phyloP scores from a whole-genome alignment of 495 filamentous ascomycete species.

The Pseudomonodictys pantanalensis region DNA sequence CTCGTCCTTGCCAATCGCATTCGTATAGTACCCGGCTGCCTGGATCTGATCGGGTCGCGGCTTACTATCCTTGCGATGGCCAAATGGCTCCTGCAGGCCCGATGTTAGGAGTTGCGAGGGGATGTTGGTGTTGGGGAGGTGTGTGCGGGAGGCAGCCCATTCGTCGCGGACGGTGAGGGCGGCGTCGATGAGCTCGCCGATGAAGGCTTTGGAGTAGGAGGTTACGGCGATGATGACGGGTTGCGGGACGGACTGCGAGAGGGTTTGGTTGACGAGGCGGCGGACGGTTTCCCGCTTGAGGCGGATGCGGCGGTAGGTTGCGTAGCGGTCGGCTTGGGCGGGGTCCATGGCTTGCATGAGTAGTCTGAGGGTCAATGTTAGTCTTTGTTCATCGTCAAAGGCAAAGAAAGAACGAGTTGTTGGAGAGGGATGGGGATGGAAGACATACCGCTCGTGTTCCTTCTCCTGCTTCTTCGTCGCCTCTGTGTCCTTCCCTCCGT shows the following conservation, averaged over 20 bases:
- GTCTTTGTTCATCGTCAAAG: too few relatives aligned
- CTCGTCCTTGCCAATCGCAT: neutral
- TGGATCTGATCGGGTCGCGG: slow-evolving; percentile 7
- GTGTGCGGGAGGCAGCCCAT: slow-evolving; percentile 57
- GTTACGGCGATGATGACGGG: slow-evolving; percentile 77
- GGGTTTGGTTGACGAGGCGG: slow-evolving; percentile 65
- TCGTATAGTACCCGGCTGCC: neutral
- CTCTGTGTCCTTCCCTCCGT: slow-evolving; percentile 60
- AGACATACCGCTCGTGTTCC: slow-evolving; percentile 48
- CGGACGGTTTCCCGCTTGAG: slow-evolving; percentile 52
- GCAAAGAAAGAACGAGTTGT: too few relatives aligned
- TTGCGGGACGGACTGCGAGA: slow-evolving; percentile 79
- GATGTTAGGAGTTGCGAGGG: slow-evolving; percentile 28
- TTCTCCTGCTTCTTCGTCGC: slow-evolving; percentile 69
- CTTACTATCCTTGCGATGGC: neutral
- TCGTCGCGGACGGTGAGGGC: slow-evolving; percentile 76
- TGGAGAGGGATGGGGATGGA: neutral
- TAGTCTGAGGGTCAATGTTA: slow-evolving; percentile 45
- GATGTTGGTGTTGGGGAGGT: slow-evolving; percentile 24
- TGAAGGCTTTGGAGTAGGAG: slow-evolving; percentile 77
- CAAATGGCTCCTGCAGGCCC: slow-evolving; percentile 22
- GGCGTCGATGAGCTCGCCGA: slow-evolving; percentile 77
- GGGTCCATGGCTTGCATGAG: slow-evolving; percentile 66
- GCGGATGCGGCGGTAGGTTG: slow-evolving; percentile 68
- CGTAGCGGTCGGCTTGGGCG: slow-evolving; percentile 69